Base-by-base conservation (phyloP, 768 basidiomycete species). In the Xerocomellus dryophilus region DNA sequence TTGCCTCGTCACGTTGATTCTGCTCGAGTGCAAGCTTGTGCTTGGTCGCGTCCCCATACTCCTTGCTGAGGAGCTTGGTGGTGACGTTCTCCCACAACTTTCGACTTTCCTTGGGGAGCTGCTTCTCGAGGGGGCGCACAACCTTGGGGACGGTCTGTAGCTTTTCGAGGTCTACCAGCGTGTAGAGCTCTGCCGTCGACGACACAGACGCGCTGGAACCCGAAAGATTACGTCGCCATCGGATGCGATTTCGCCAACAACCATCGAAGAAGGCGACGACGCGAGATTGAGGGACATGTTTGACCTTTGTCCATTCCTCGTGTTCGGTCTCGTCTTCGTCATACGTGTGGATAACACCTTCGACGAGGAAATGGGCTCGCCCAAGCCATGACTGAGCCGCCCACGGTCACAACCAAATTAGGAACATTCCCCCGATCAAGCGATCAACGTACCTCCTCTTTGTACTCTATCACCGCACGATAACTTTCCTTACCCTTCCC, bases 21-120 rank as follows among this genome's bases (percentile, higher is more conserved):
- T 98, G 96, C 74, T 99, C 97, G 51, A 99, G 96, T 5, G 71
- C 71, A 48, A 93, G 81, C 78, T 99, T 99, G 75, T 88, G 82
- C 76, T 80, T 89, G 53, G 93, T 98, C 48, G 97, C 97, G 39
- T 95, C 92, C 21, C 81, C 79, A 72, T 81, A 99, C 66, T 95
- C 90, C 80, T 97, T 98, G 66, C 74, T 80, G 41, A 90, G 45
- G 52, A 98, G 71, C 54, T 80, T 76, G 42, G 73, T 77, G 47
- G 95, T 96, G 20, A 98, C 90, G 49, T 68, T 79, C 52, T 88
- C 84, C 97, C 97, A 98, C 50, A 98, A 69, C 74, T 81, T 83
- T 54, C 93, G 76, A 57, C 93, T 95, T 76, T 98, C 97, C 51
- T 79, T 73, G 7, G 83, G 79, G 15, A 84, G 77, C 68, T 98